Conservation (phyloP, 371 early-diverging fungal genomes). For the Nematocida homosporus region DNA sequence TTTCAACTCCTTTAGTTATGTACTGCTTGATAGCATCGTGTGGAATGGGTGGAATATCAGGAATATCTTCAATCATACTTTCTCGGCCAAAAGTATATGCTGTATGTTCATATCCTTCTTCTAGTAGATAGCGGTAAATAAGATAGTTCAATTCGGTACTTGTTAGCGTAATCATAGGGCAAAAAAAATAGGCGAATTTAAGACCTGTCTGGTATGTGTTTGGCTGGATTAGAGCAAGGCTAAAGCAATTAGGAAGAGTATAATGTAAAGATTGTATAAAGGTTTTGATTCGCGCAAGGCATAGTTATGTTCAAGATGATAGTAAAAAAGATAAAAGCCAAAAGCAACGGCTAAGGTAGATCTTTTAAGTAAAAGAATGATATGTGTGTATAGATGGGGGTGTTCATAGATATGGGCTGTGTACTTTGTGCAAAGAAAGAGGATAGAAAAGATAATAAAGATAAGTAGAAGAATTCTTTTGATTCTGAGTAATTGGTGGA, state of each 20-base stretch:
- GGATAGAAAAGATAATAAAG: no score
- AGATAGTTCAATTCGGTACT: constrained; percentile 56
- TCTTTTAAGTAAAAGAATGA: no score
- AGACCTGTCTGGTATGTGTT: neutral
- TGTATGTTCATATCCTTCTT: constrained; percentile 48
- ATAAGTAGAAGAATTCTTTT: no score
- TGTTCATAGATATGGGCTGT: no score
- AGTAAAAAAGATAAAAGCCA: no score
- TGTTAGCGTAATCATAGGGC: constrained; percentile 50
- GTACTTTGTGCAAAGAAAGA: no score
- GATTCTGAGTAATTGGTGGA: no score
- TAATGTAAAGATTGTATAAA: neutral
- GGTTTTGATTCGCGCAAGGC: no score
- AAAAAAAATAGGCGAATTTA: no score
- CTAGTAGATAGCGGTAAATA: constrained; percentile 51
- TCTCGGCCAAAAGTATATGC: constrained; percentile 52
- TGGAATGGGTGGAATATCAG: constrained; percentile 16
- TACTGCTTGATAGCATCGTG: constrained; percentile 40
- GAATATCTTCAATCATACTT: constrained; percentile 46
- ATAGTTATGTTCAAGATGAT: no score
- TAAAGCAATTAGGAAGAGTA: neutral
- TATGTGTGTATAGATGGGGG: no score
- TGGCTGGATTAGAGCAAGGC: neutral
- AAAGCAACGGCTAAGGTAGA: no score
- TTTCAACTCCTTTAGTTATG: constrained; percentile 54